Evolutionary conservation across 305 asterid genomes (phyloP).

Genomic region (Fraxinus xanthoxyloides): DNA sequence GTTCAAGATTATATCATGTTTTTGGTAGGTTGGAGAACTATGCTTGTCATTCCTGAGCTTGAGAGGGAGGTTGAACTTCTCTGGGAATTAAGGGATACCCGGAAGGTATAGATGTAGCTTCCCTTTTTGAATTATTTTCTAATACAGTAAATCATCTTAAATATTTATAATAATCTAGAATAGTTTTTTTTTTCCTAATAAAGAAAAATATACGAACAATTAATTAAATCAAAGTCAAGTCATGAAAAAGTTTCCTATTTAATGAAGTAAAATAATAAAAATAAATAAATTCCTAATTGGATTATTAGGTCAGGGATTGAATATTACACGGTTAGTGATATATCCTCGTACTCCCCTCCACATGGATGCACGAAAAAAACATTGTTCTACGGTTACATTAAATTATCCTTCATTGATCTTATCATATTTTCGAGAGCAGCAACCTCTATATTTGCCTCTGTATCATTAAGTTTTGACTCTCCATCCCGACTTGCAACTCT

Average conservation of each 20-base stretch:
- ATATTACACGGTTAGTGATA: background rate
- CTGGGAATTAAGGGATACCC: conserved; percentile 59
- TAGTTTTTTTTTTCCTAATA: background rate
- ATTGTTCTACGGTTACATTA: background rate
- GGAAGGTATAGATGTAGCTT: conserved; percentile 55
- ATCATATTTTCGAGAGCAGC: background rate
- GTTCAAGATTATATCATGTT: conserved; percentile 20
- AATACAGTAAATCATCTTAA: background rate
- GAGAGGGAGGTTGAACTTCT: conserved; percentile 92
- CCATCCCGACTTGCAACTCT: background rate
- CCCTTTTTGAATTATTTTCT: background rate
- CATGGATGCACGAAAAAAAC: background rate
- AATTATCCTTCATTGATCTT: background rate
- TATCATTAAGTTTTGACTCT: background rate
- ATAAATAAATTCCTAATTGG: background rate
- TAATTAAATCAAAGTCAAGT: background rate
- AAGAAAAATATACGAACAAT: background rate
- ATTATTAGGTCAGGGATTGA: background rate
- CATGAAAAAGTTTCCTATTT: background rate
- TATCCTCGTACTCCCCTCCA: background rate
- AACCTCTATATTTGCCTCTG: background rate
- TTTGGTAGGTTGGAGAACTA: conserved; percentile 93
- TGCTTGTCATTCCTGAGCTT: conserved; percentile 99
- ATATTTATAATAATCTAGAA: background rate
- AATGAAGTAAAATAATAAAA: background rate